Evolutionary conservation across 148 eudicot species (phyloP), one percentile per base, ranked within the genome.

Genomic region (Rhododendron griersonianum): DNA sequence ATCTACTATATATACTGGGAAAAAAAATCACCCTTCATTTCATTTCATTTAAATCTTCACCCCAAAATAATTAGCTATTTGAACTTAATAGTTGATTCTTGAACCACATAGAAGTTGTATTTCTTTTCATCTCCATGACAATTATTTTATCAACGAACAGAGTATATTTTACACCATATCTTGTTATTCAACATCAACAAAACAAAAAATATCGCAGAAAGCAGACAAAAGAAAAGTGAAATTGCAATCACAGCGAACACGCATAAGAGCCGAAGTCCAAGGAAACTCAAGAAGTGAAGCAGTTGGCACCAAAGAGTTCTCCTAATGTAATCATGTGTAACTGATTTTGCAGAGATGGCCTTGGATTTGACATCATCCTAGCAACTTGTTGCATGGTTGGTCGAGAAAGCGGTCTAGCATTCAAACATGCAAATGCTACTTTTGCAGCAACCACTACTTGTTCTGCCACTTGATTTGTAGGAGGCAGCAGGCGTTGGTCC

Each of bases 371-470:
- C 0, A 81, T n/a, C 84, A 19, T 35, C 39, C 21, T 19, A 1
- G 71, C 19, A 21, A 81, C 48, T 55, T 57, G 47, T 21, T n/a
- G 47, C 84, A 81, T 81, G 44, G 69, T 81, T 33, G 84, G 84
- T 2, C 84, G 69, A 35, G 44, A 57, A 8, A 19, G 28, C 0
- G 84, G 84, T 9, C 10, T 57, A 28, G 41, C 84, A 55, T 57
- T 50, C 48, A 81, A 33, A n/a, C 84, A 81, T 21, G 71, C 47
- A 57, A 81, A 57, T 35, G 84, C 71, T 1, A 81, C 3, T 61
- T 81, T 57, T 39, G 44, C 44, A 0, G 44, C 44, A 39, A 5
- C 44, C 44, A 39, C 44, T 39, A 39, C 44, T 6, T 39, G 7
- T 39, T 39, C 6, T 39, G 44, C 7, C 7, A 39, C 44, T 39